A percentile compares a stretch with the other conserved stretches of the same genome.
These are phyloP conservation scores for Tylopilus sp. DNA, from an alignment of 768 basidiomycete species.

Conservation along the genomic window DNA sequence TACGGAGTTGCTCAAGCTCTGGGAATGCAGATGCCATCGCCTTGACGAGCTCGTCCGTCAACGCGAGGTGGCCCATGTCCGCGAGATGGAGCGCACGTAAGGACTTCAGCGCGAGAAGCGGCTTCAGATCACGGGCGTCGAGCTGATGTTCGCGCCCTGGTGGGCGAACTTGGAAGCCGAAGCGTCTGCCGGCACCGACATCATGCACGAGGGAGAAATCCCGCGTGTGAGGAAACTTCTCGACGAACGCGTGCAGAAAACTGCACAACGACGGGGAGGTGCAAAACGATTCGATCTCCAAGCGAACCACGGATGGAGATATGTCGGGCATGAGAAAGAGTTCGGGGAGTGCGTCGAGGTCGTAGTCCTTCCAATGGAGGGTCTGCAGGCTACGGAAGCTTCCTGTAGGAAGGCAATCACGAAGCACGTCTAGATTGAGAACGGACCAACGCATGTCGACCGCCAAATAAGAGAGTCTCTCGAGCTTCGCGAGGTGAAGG, in stretches of 20 bases:
- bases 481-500: constrained; percentile 21
- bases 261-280: constrained; percentile 14
- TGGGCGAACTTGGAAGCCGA: constrained; percentile 12
- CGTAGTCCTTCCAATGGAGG: constrained; percentile 23
- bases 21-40: constrained; percentile 14
- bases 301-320: constrained; percentile 7
- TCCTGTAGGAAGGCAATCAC: constrained; percentile 5
- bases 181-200: constrained; percentile 14
- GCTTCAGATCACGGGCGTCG: constrained; percentile 7
- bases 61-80: constrained; percentile 13
- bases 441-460: constrained; percentile 25
- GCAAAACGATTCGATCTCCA: constrained; percentile 23
- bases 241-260: constrained; percentile 12
- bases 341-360: constrained; percentile 13
- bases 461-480: constrained; percentile 15
- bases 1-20: constrained; percentile 16
- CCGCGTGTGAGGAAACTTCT: constrained; percentile 9
- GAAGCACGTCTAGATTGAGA: constrained; percentile 10
- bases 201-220: constrained; percentile 24
- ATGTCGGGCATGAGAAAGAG: constrained; percentile 17
- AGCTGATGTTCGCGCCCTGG: constrained; percentile 21
- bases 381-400: constrained; percentile 17
- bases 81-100: constrained; percentile 15
- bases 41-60: constrained; percentile 18
- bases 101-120: constrained; percentile 12